These are phyloP conservation scores for Bauhinia variegata DNA, from an alignment of 306 rosid species.

Conservation along the genomic window DNA sequence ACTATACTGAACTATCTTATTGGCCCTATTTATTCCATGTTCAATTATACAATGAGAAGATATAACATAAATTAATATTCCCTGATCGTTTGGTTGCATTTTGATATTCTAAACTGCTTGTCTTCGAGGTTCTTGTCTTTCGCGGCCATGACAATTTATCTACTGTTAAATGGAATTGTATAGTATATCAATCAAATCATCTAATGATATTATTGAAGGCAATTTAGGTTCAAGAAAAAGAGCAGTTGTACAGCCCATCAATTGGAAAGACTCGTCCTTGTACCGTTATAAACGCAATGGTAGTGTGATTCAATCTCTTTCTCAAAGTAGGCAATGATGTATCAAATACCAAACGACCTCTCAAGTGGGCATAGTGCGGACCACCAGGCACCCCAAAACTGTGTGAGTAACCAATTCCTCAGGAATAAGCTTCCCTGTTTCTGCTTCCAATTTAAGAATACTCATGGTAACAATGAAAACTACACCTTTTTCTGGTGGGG, in stretches of 20 bases:
- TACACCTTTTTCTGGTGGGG: not conserved
- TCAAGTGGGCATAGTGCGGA: conserved; percentile 92
- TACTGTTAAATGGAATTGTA: too few relatives aligned
- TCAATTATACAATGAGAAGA: not conserved
- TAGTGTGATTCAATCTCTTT: not conserved
- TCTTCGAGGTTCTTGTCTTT: too few relatives aligned
- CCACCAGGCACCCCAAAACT: conserved; percentile 79
- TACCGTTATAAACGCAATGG: not conserved
- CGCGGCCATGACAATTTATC: too few relatives aligned
- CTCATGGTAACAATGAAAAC: not conserved
- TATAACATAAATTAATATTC: conserved; percentile 1
- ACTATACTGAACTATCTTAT: not conserved
- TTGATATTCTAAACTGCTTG: not conserved
- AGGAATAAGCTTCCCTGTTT: conserved; percentile 80
- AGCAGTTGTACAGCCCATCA: conserved; percentile 12
- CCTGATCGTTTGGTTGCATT: not conserved
- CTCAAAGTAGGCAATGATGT: conserved; percentile 7
- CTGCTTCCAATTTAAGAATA: conserved; percentile 48
- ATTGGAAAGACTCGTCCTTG: conserved; percentile 5
- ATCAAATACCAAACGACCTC: conserved; percentile 67
- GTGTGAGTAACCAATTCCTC: conserved; percentile 64
- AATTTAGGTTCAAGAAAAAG: too few relatives aligned
- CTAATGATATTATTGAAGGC: too few relatives aligned
- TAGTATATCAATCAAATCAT: too few relatives aligned
- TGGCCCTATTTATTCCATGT: not conserved